Conservation (phyloP, 179 eudicot genomes). For the Beta corolliflora region DNA sequence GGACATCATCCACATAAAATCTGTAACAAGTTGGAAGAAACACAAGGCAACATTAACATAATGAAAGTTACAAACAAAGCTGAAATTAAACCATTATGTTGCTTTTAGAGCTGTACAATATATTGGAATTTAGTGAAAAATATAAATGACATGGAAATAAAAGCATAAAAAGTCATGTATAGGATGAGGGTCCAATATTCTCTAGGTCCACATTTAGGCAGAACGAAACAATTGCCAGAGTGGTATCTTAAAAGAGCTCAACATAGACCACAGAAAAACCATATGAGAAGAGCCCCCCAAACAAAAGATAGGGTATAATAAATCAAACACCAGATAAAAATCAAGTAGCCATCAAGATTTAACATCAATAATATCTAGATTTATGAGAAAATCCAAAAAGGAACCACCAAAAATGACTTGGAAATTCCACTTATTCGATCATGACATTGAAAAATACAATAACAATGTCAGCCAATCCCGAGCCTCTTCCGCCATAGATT, state of each 20-base stretch:
- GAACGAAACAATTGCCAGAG: constrained; percentile 33
- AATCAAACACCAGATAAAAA: neutral
- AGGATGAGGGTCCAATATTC: constrained; percentile 34
- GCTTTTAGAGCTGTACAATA: constrained; percentile 25
- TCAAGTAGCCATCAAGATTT: constrained; percentile 2
- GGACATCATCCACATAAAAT: constrained; percentile 82
- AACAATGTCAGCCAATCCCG: neutral
- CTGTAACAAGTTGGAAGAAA: constrained; percentile 39
- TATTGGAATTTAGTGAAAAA: constrained; percentile 24
- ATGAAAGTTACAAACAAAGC: constrained; percentile 16
- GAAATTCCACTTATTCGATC: neutral
- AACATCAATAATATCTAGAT: constrained; percentile 12
- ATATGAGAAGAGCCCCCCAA: constrained; percentile 10
- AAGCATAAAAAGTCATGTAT: constrained; percentile 16
- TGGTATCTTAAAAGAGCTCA: constrained; percentile 22
- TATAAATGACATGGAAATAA: constrained; percentile 17
- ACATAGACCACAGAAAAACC: constrained; percentile 33
- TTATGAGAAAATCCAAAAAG: constrained; percentile 6
- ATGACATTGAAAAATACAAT: neutral
- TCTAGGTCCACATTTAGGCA: constrained; percentile 31
- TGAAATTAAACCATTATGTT: constrained; percentile 12
- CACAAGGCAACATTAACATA: constrained; percentile 14
- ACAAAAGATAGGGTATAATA: constrained; percentile 2
- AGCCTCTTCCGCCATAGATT: neutral
- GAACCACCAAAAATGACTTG: constrained; percentile 21